A percentile compares a stretch with the other conserved stretches of the same genome.
phyloP scores from a whole-genome alignment of 352 stramenopile species.

The Pythium volutum region DNA sequence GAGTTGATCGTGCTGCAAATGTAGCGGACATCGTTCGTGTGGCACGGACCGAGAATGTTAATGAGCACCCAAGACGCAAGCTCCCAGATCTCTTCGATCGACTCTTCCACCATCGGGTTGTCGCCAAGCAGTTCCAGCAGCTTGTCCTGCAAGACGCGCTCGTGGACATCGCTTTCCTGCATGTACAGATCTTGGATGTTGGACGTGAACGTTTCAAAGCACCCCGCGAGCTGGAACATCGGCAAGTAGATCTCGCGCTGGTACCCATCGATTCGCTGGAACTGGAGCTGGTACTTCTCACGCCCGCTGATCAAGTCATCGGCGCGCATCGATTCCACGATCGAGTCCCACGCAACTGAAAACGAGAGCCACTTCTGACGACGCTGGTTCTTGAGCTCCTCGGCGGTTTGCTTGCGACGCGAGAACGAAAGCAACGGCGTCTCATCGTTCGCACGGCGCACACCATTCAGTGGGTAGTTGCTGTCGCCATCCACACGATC shows the following conservation, averaged over 20 bases:
- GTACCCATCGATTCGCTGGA: slow-evolving; percentile 95
- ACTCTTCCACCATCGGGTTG: slow-evolving; percentile 84
- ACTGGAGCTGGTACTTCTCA: slow-evolving; percentile 91
- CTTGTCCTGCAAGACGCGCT: slow-evolving; percentile 78
- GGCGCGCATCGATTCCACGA: slow-evolving; percentile 94
- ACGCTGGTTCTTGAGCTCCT: slow-evolving; percentile 88
- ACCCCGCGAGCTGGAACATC: slow-evolving; percentile 97
- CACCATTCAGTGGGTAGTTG: slow-evolving; percentile 20
- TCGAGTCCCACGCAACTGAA: slow-evolving; percentile 96
- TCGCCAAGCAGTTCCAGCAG: slow-evolving; percentile 77
- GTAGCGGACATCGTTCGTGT: slow-evolving; percentile 93
- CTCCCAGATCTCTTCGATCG: slow-evolving; percentile 97
- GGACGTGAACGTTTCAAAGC: slow-evolving; percentile 91
- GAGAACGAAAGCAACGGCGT: slow-evolving; percentile 85
- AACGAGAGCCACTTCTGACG: slow-evolving; percentile 99
- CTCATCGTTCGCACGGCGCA: slow-evolving; percentile 38
- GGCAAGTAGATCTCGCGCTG: slow-evolving; percentile 98
- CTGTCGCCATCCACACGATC: slow-evolving; percentile 28
- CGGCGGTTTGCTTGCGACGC: slow-evolving; percentile 72
- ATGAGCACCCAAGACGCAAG: slow-evolving; percentile 94
- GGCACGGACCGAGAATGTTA: slow-evolving; percentile 92
- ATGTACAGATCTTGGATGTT: slow-evolving; percentile 73
- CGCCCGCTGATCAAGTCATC: slow-evolving; percentile 91
- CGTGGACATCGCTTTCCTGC: slow-evolving; percentile 51
- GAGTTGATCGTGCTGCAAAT: slow-evolving; percentile 85